These are phyloP conservation scores for Gypsophila paniculata DNA, from an alignment of 179 eudicot genomes.

Conservation along the genomic window DNA sequence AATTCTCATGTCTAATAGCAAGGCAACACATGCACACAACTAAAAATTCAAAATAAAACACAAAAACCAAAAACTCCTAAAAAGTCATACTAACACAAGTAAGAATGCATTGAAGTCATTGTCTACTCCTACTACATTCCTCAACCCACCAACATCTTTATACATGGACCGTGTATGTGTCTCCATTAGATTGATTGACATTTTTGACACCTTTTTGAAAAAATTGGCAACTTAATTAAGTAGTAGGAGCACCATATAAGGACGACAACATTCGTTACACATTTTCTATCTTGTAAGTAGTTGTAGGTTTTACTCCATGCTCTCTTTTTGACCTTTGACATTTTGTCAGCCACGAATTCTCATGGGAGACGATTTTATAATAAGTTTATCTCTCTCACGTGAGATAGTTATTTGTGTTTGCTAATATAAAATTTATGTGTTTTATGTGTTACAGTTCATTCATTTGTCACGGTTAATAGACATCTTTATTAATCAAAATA, in stretches of 20 bases:
- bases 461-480: no score
- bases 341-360: no score
- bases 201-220: background rate
- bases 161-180: slow-evolving; percentile 1
- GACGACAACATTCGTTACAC: background rate
- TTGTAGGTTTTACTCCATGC: background rate
- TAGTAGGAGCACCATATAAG: slow-evolving; percentile 5
- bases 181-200: background rate
- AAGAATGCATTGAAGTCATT: slow-evolving; percentile 24
- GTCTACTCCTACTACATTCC: background rate
- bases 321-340: background rate
- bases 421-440: no score
- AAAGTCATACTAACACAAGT: background rate
- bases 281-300: background rate
- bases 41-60: background rate
- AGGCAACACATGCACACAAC: slow-evolving; percentile 19
- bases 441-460: no score
- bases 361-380: no score
- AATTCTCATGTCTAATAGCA: no score
- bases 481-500: no score
- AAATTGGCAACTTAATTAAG: background rate
- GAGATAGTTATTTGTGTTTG: no score
- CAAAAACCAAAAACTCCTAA: slow-evolving; percentile 11
- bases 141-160: slow-evolving; percentile 16
- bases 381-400: no score